Evolutionary conservation across 2,329 filamentous ascomycete species (phyloP), one percentile per base, ranked within the genome.

Genomic region (Samsoniella hepiali): DNA sequence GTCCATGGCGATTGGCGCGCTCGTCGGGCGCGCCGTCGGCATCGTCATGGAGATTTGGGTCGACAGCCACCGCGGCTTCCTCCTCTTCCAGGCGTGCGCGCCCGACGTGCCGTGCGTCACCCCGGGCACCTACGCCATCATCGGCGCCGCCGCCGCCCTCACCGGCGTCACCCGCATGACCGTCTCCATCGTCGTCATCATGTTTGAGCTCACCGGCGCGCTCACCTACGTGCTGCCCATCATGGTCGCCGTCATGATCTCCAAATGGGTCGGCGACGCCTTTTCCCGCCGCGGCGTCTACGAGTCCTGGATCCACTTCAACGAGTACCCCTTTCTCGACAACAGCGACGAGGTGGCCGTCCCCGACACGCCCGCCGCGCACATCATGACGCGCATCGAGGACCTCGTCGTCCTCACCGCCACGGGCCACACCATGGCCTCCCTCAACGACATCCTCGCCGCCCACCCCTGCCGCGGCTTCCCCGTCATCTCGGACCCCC

Each of bases 181-280:
- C 0, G 93, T 97, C 11, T 97, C 93, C 13, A 97, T 99, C 68
- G 94, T 99, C 5, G 95, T 98, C 71, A 99, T 99, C 78, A 97
- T 97, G 90, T 99, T 99, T 72, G 95, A 99, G 79, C 88, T 99
- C 63, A 99, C 95, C 0, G 95, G 95, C 59, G 95, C 95, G 1
- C 83, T 99, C 34, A 96, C 93, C 1, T 98, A 98, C 73, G 94
- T 99, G 56, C 86, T 99, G 8, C 95, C 95, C 62, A 99, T 98
- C 75, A 99, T 99, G 95, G 91, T 99, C 67, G 93, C 93, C 50
- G 95, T 99, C 72, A 96, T 99, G 93, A 84, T 98, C 51, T 91
- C 91, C 66, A 99, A 99, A 79, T 99, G 95, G 95, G 92, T 97
- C 32, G 95, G 93, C 71, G 95, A 99, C 75, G 94, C 93, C 57